These are phyloP conservation scores for Pestalotiopsis sp. DNA, from an alignment of 2,329 filamentous ascomycete genomes.

Conservation along the genomic window DNA sequence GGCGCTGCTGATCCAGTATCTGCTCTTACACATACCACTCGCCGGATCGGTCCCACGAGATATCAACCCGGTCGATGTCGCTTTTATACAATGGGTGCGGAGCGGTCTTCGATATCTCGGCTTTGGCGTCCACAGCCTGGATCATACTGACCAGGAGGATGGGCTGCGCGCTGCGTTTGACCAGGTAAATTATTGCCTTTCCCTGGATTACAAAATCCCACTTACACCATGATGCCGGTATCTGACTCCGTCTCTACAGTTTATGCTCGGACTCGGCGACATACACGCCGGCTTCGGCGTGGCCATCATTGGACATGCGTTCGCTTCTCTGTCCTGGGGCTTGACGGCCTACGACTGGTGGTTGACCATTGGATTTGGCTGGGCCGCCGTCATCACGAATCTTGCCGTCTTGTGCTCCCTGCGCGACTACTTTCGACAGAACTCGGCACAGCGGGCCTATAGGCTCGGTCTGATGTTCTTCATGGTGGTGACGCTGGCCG, in stretches of 20 bases:
- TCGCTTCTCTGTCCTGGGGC: constrained; percentile 20
- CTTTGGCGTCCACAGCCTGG: background rate
- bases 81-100: constrained; percentile 14
- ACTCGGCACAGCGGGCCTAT: constrained; percentile 24
- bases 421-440: constrained; percentile 22
- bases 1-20: constrained; percentile 26
- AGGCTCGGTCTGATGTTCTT: constrained; percentile 22
- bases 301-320: constrained; percentile 26
- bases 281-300: constrained; percentile 27
- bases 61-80: constrained; percentile 11
- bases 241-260: constrained; percentile 19
- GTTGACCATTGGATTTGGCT: constrained; percentile 27
- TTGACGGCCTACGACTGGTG: constrained; percentile 29
- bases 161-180: constrained; percentile 19
- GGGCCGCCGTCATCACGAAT: constrained; percentile 29
- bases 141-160: background rate
- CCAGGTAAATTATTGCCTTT: constrained; percentile 17
- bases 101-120: constrained; percentile 1
- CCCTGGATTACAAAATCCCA: background rate
- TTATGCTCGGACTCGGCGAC: constrained; percentile 24
- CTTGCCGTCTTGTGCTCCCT: constrained; percentile 24
- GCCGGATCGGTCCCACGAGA: constrained; percentile 14
- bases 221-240: background rate
- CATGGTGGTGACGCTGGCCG: constrained; percentile 22
- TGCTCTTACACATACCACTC: constrained; percentile 23